Conservation (phyloP, 768 basidiomycete species). For the Rhizopogon sp. region DNA sequence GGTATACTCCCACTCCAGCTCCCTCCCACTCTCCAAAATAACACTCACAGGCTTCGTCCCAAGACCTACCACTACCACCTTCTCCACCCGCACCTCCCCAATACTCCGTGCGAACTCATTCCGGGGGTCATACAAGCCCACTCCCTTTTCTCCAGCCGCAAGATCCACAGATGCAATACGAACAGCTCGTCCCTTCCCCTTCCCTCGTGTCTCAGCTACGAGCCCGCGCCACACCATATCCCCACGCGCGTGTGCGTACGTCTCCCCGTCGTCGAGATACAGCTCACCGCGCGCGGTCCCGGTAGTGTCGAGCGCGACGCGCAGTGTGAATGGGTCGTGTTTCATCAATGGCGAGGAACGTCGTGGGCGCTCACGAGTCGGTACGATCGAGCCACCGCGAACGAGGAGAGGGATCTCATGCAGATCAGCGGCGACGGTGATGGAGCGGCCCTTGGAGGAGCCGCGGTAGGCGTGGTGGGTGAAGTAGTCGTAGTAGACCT, state of each 20-base stretch:
- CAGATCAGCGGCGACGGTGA: slow-evolving; percentile 79
- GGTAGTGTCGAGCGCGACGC: slow-evolving; percentile 66
- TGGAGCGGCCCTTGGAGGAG: slow-evolving; percentile 48
- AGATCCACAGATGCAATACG: slow-evolving; percentile 49
- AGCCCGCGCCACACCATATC: slow-evolving; percentile 84
- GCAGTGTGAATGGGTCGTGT: slow-evolving; percentile 88
- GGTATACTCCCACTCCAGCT: slow-evolving; percentile 65
- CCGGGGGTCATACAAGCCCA: slow-evolving; percentile 42
- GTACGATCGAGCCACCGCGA: slow-evolving; percentile 86
- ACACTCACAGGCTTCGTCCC: slow-evolving; percentile 56
- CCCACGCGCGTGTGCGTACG: slow-evolving; percentile 70
- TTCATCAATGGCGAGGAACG: slow-evolving; percentile 86
- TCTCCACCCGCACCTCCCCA: slow-evolving; percentile 68
- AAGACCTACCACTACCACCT: slow-evolving; percentile 76
- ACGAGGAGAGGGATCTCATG: slow-evolving; percentile 80
- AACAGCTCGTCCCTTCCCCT: slow-evolving; percentile 33
- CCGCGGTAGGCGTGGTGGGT: slow-evolving; percentile 64
- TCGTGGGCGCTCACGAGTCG: slow-evolving; percentile 84
- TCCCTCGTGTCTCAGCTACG: slow-evolving; percentile 40
- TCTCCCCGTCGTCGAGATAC: slow-evolving; percentile 93
- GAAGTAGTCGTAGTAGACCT: slow-evolving; percentile 97
- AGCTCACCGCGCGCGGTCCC: slow-evolving; percentile 72
- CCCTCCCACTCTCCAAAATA: slow-evolving; percentile 37
- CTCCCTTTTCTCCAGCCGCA: slow-evolving; percentile 42
- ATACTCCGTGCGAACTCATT: slow-evolving; percentile 73